Evolutionary conservation across 371 early-diverging fungal genomes (phyloP).

Genomic region (Zychaea mexicana): DNA sequence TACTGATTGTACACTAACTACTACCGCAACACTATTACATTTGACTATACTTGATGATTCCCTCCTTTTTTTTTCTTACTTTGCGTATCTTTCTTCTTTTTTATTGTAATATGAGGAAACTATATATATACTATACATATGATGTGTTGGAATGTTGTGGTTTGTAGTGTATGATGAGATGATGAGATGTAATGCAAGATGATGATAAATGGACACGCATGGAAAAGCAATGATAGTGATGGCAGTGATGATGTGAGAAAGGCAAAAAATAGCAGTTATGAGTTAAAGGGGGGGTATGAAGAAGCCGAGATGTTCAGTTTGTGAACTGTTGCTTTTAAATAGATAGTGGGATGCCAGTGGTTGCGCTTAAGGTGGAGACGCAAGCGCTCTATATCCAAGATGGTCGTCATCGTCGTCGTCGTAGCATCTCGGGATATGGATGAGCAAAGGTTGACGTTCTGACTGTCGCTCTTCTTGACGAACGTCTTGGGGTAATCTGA

Average conservation of each 20-base stretch:
- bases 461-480: not conserved
- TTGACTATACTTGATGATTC: not conserved
- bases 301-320: too few species aligned
- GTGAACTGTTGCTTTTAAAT: too few species aligned
- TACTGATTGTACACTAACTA: not conserved
- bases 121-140: not conserved
- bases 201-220: not conserved
- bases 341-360: not conserved
- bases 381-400: not conserved
- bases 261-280: too few species aligned
- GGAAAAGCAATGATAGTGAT: not conserved
- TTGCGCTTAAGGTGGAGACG: not conserved
- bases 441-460: slow-evolving; percentile 5
- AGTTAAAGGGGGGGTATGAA: too few species aligned
- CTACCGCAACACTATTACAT: too few species aligned
- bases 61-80: not conserved
- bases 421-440: not conserved
- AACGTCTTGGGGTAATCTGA: slow-evolving; percentile 4
- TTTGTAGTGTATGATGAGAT: too few species aligned
- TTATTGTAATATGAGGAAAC: not conserved
- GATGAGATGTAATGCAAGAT: not conserved
- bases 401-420: not conserved
- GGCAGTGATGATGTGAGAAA: not conserved
- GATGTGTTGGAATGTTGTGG: too few species aligned
- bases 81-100: not conserved